Conservation (phyloP, 163 green algal genomes). For the Coccomyxa subellipsoidea region DNA sequence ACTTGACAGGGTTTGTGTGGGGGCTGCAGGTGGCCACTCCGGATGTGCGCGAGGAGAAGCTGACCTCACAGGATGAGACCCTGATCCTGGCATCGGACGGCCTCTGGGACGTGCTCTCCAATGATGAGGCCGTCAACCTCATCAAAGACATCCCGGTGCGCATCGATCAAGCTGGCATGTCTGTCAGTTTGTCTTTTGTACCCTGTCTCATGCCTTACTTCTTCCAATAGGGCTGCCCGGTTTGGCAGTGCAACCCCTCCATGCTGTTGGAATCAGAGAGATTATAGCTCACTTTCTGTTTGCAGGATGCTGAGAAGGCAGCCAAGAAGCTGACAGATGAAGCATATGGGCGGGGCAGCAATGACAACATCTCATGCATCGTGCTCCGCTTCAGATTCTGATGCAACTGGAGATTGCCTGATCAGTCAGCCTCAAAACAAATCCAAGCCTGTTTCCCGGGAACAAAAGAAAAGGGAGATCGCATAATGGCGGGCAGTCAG, state of each 20-base stretch:
- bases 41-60: slow-evolving; percentile 48
- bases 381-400: slow-evolving; percentile 70
- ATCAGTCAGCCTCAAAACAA: too few species aligned
- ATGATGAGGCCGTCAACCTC: slow-evolving; percentile 78
- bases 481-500: too few species aligned
- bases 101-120: slow-evolving; percentile 91
- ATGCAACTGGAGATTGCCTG: too few species aligned
- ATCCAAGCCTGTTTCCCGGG: too few species aligned
- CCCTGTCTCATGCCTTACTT: too few species aligned
- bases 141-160: slow-evolving; percentile 49
- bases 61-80: slow-evolving; percentile 55
- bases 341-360: slow-evolving; percentile 75
- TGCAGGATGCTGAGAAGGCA: slow-evolving; percentile 66
- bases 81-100: slow-evolving; percentile 86
- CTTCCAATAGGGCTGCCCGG: too few species aligned
- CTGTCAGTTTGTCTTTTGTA: too few species aligned
- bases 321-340: slow-evolving; percentile 75
- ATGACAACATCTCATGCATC: slow-evolving; percentile 91
- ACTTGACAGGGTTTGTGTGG: not conserved
- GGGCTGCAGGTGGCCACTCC: slow-evolving; percentile 53
- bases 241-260: too few species aligned
- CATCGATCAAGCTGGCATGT: too few species aligned
- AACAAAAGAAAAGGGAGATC: too few species aligned
- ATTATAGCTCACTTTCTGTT: not conserved
- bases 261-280: not conserved